Conservation (phyloP, 2,329 filamentous ascomycete species). For the Microdochium bolleyi region DNA sequence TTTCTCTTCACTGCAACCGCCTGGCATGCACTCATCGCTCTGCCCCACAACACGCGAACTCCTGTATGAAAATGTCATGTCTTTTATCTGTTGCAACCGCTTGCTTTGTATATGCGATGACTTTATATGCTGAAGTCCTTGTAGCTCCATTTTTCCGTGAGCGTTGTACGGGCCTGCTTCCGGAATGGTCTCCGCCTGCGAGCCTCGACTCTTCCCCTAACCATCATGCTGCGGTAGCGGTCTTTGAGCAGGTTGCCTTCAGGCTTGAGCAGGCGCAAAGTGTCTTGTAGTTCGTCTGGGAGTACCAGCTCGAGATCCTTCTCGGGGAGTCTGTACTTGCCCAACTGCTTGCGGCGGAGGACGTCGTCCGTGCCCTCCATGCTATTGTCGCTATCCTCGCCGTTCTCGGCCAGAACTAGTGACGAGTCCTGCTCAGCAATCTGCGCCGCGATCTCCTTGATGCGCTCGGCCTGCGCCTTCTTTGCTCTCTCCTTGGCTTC, state of each 20-base stretch:
- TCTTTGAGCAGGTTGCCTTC: slow-evolving; percentile 95
- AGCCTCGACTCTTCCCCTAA: slow-evolving; percentile 83
- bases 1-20: too few relatives aligned
- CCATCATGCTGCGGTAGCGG: slow-evolving; percentile 78
- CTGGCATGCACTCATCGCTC: too few relatives aligned
- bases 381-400: slow-evolving; percentile 40
- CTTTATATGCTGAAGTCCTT: slow-evolving; percentile 72
- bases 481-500: slow-evolving; percentile 67
- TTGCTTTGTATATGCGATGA: background rate
- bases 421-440: slow-evolving; percentile 48
- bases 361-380: slow-evolving; percentile 53
- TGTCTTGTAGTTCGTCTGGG: slow-evolving; percentile 75
- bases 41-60: too few relatives aligned
- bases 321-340: slow-evolving; percentile 66
- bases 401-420: slow-evolving; percentile 32
- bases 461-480: slow-evolving; percentile 61
- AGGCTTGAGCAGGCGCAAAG: slow-evolving; percentile 74
- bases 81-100: background rate
- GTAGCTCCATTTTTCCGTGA: slow-evolving; percentile 94
- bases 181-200: slow-evolving; percentile 70
- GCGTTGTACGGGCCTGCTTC: slow-evolving; percentile 73
- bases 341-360: slow-evolving; percentile 65
- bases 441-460: slow-evolving; percentile 63
- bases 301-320: slow-evolving; percentile 75
- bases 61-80: background rate